Evolutionary conservation across 2,329 filamentous ascomycete genomes (phyloP), one percentile per base, ranked within the genome.

Genomic region (Hirsutella minnesotensis): DNA sequence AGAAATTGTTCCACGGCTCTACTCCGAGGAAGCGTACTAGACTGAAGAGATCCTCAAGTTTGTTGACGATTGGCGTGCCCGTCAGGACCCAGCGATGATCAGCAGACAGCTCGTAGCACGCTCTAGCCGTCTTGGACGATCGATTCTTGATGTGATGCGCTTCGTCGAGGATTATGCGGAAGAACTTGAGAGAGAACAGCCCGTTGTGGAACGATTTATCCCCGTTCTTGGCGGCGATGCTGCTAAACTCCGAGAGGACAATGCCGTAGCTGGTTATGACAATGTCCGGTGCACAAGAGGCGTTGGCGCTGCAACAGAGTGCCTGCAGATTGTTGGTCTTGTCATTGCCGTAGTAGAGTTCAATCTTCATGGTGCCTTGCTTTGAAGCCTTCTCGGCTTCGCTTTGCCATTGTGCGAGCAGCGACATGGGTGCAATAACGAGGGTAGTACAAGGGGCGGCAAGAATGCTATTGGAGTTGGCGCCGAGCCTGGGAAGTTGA

Each of bases 1-100:
- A 95, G 61, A 98, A 98, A 60, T 96, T 96, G 55, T 84, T 92
- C 92, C 92, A 98, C 0, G 92, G 92, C 58, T 96, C 90, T 4
- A 98, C 92, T 44, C 86, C 81, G 10, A 98, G 68, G 63, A 96
- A 98, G 3, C 86, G 80, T 12, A 96, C 86, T 31, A 98, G 66
- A 55, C 86, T 94, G 65, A 95, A 96, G 13, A 98, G 67, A 61
- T 96, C 92, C 59, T 96, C 90, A 1, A 98, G 72, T 36, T 87
- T 82, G 60, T 98, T 98, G 51, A 98, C 90, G 44, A 98, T 96
- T 0, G 92, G 92, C 1, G 92, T 98, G 16, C 92, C 92, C 0
- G 92, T 98, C 39, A 98, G 66, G 0, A 83, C 86, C 92, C 92
- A 98, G 46, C 92, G 78, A 65, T 96, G 90, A 35, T 78, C 76